Percentiles rank a stretch among this genome's conserved stretches.
phyloP scores from a whole-genome alignment of 768 basidiomycete genomes.

The Boletellus ananas region DNA sequence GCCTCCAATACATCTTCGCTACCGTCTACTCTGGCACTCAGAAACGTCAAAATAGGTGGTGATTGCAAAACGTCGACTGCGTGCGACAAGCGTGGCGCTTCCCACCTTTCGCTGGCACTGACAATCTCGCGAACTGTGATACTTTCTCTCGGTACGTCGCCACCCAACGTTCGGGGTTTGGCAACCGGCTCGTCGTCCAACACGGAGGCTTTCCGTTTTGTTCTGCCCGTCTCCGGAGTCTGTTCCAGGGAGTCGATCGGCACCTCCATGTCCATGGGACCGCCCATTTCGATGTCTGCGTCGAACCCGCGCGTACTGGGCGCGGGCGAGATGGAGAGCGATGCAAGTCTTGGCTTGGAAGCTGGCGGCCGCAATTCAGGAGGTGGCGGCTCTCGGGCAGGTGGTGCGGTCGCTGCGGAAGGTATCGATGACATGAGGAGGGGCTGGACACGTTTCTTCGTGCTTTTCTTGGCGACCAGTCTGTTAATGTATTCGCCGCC shows the following conservation, averaged over 20 bases:
- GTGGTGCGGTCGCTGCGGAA: constrained; percentile 28
- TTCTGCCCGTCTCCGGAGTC: constrained; percentile 37
- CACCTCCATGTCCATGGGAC: constrained; percentile 49
- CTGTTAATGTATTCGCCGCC: constrained; percentile 64
- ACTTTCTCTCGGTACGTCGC: constrained; percentile 52
- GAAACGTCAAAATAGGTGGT: constrained; percentile 56
- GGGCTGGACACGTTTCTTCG: constrained; percentile 64
- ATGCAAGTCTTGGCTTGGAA: constrained; percentile 25
- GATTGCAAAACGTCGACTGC: constrained; percentile 34
- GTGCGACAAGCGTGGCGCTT: constrained; percentile 19
- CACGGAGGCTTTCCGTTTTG: constrained; percentile 51
- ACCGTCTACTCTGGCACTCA: constrained; percentile 60
- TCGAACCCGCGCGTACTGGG: constrained; percentile 50
- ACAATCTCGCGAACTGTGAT: constrained; percentile 55
- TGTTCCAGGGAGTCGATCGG: constrained; percentile 53
- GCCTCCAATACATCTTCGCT: constrained; percentile 71
- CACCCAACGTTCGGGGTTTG: constrained; percentile 62
- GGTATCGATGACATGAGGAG: constrained; percentile 37
- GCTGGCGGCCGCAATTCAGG: constrained; percentile 16
- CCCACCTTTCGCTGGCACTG: constrained; percentile 12
- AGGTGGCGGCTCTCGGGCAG: constrained; percentile 10
- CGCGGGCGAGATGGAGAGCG: constrained; percentile 41
- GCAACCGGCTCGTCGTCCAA: constrained; percentile 38
- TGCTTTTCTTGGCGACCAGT: constrained; percentile 70
- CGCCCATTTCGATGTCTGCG: constrained; percentile 40